Percentiles rank a stretch among this genome's conserved stretches.
Evolutionary conservation across 2,329 filamentous ascomycete species (phyloP).

Genomic region (Colletotrichum melonis): DNA sequence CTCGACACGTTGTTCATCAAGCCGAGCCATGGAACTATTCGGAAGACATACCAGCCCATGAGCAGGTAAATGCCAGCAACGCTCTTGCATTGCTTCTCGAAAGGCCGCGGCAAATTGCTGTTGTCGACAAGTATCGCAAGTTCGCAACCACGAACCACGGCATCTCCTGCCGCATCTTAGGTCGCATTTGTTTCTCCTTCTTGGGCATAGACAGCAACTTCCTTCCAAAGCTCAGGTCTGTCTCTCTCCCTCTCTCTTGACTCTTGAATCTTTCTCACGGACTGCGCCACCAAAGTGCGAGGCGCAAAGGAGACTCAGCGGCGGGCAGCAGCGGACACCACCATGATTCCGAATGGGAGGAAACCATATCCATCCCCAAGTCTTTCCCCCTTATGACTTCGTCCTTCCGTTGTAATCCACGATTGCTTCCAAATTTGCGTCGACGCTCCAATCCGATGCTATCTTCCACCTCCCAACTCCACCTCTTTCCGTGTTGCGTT

Average conservation of each 20-base stretch:
- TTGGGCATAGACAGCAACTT: neutral
- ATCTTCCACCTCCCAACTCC: neutral
- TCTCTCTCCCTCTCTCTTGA: neutral
- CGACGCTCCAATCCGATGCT: neutral
- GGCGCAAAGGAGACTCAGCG: neutral
- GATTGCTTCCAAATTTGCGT: neutral
- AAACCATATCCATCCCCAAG: neutral
- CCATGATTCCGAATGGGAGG: neutral
- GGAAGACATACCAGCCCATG: neutral
- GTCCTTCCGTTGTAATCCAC: neutral
- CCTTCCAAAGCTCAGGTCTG: neutral
- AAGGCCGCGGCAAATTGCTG: neutral
- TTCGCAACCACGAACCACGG: neutral
- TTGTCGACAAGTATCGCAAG: neutral
- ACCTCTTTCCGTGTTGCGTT: neutral
- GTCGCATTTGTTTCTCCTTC: neutral
- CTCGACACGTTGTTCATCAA: neutral
- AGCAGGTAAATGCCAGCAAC: neutral
- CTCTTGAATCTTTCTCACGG: neutral
- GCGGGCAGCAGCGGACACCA: too few relatives aligned
- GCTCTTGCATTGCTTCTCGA: neutral
- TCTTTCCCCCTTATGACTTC: neutral
- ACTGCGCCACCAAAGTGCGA: neutral
- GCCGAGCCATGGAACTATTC: neutral
- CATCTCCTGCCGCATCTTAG: neutral